Evolutionary conservation across 1,284 basidiomycete species (phyloP).

Genomic region (Sporisorium graminicola): DNA sequence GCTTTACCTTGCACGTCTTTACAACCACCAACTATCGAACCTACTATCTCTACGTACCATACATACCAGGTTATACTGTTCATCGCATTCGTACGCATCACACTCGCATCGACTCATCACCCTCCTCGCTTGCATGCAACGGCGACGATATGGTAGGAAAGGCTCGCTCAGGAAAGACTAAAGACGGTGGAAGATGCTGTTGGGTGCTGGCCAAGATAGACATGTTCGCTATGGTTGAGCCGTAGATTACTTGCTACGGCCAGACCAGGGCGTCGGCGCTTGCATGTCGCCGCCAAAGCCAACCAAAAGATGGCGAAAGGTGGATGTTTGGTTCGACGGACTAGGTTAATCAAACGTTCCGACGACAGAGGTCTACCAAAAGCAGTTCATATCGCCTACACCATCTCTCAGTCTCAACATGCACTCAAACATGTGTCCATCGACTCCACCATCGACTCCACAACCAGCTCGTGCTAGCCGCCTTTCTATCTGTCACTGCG

Average conservation of each 20-base stretch:
- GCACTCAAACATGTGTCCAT: background rate
- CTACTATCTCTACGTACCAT: background rate
- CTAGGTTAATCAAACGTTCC: background rate
- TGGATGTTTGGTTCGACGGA: background rate
- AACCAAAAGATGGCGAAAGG: background rate
- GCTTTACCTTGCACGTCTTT: background rate
- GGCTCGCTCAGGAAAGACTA: background rate
- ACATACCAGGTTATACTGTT: too few relatives aligned
- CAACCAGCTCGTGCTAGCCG: conserved; percentile 9
- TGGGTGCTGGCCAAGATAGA: background rate
- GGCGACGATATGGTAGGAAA: background rate
- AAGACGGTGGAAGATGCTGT: background rate
- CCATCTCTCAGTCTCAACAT: background rate
- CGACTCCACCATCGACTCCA: background rate
- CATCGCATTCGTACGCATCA: conserved; percentile 39
- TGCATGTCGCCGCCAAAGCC: background rate
- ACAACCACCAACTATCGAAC: background rate
- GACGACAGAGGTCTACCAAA: background rate
- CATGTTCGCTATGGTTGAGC: background rate
- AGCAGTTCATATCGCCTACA: background rate
- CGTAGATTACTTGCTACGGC: background rate
- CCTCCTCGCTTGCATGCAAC: background rate
- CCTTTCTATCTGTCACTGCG: background rate
- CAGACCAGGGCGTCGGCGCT: background rate
- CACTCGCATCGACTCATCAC: background rate